These are phyloP conservation scores for Fusarium liriodendri DNA, from an alignment of 2,329 filamentous ascomycete genomes.

Conservation along the genomic window DNA sequence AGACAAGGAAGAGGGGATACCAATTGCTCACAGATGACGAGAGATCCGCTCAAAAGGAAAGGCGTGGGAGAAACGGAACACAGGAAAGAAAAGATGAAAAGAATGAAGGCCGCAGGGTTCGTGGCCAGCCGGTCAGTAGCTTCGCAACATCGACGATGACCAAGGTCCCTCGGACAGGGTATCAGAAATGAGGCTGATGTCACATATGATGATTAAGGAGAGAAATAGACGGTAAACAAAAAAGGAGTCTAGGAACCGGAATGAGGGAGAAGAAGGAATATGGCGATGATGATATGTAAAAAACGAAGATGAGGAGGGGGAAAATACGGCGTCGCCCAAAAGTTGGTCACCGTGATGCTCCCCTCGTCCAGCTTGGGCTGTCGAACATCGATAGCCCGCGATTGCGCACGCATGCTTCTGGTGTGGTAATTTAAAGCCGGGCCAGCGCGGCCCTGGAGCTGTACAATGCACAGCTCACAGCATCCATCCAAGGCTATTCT, in stretches of 20 bases:
- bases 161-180: slow-evolving; percentile 26
- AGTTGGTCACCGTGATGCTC: slow-evolving; percentile 25
- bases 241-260: background rate
- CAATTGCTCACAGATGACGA: slow-evolving; percentile 2
- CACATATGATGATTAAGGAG: slow-evolving; percentile 9
- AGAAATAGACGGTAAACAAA: slow-evolving; percentile 9
- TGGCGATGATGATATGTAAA: slow-evolving; percentile 5
- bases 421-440: slow-evolving; percentile 35
- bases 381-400: slow-evolving; percentile 19
- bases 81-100: slow-evolving; percentile 3
- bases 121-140: slow-evolving; percentile 20
- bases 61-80: background rate
- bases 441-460: slow-evolving; percentile 25
- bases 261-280: slow-evolving; percentile 10
- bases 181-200: slow-evolving; percentile 29
- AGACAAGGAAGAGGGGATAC: slow-evolving; percentile 15
- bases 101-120: slow-evolving; percentile 13
- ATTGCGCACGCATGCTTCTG: slow-evolving; percentile 28
- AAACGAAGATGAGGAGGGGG: slow-evolving; percentile 12
- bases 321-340: slow-evolving; percentile 26
- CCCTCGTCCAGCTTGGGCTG: slow-evolving; percentile 21
- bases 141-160: slow-evolving; percentile 34
- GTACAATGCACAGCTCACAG: slow-evolving; percentile 34
- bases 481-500: slow-evolving; percentile 19
- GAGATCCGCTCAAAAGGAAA: background rate